Evolutionary conservation across 202 grass and related monocot species (phyloP), one percentile per base, ranked within the genome.

Genomic region (Carex arenaria): DNA sequence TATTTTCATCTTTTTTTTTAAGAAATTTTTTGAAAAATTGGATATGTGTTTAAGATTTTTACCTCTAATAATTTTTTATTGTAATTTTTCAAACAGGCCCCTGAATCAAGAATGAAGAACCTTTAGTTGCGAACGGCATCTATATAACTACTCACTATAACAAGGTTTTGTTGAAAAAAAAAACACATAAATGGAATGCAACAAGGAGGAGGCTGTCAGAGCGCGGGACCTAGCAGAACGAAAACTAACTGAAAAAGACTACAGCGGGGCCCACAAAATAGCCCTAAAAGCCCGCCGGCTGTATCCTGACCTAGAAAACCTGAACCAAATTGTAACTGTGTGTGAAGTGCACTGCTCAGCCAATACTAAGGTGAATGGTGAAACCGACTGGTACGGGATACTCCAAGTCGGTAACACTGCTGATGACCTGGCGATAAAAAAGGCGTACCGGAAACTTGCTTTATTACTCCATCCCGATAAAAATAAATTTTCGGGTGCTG

Each of bases 381-480:
- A 89, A 84, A 83, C 87, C n/a, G 87, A 96, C 83, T 91, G 88
- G 22, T 96, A 96, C 13, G 72, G 85, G 54, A 84, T 96, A 84
- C 93, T 96, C 74, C 93, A 96, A 84, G 84, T 93, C 30, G 20
- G 79, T 67, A 19, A 43, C 64, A 86, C 36, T 18, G 87, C 87
- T 1, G 92, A 98, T 89, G 95, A 91, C 67, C 71, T 65, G 53
- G 84, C 61, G 57, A 93, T 98, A 69, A 94, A 89, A 86, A 94
- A 83, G 70, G 88, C 94, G n/a, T 98, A 91, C 68, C 87, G 86
- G 52, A 98, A 94, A 68, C 92, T 98, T 90, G 95, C 89, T 61
- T 84, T 94, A 73, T 90, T 87, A 87, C 92, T 98, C 85, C 95
- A 98, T 83, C 90, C 95, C 75, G 95, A 98, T 87, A 98, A 94